A percentile compares a stretch with the other conserved stretches of the same genome.
These are phyloP conservation scores for Sarcodon aspratus DNA, from an alignment of 768 basidiomycete species.

Conservation along the genomic window DNA sequence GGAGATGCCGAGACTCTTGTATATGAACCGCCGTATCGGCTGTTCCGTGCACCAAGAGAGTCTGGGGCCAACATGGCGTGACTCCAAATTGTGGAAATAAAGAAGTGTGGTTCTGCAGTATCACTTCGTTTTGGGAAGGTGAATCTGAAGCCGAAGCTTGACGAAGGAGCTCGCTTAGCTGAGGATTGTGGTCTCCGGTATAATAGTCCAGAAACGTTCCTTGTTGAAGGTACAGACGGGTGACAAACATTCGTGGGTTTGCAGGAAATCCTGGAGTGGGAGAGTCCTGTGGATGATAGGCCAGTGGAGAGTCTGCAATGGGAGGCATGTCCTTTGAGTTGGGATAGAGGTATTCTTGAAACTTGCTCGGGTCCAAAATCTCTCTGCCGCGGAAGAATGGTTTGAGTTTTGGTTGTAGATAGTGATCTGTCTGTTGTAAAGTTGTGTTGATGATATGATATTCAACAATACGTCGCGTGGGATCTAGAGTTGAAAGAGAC, in stretches of 20 bases:
- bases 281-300: conserved; percentile 32
- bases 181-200: conserved; percentile 30
- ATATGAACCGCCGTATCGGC: conserved; percentile 34
- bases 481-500: not conserved
- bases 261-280: conserved; percentile 47
- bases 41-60: conserved; percentile 35
- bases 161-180: conserved; percentile 34
- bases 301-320: conserved; percentile 31
- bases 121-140: not conserved
- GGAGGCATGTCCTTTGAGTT: conserved; percentile 13
- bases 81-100: conserved; percentile 38
- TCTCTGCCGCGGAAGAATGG: conserved; percentile 47
- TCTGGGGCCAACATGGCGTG: conserved; percentile 29
- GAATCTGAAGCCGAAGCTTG: not conserved
- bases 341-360: conserved; percentile 36
- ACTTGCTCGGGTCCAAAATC: conserved; percentile 36
- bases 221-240: conserved; percentile 46
- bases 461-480: not conserved
- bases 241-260: conserved; percentile 49
- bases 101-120: conserved; percentile 20
- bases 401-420: conserved; percentile 32
- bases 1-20: conserved; percentile 27
- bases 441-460: not conserved
- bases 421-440: conserved; percentile 37
- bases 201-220: conserved; percentile 49